Evolutionary conservation across 192 early-diverging fungal genomes (phyloP).

Genomic region (Entomortierella chlamydospora): DNA sequence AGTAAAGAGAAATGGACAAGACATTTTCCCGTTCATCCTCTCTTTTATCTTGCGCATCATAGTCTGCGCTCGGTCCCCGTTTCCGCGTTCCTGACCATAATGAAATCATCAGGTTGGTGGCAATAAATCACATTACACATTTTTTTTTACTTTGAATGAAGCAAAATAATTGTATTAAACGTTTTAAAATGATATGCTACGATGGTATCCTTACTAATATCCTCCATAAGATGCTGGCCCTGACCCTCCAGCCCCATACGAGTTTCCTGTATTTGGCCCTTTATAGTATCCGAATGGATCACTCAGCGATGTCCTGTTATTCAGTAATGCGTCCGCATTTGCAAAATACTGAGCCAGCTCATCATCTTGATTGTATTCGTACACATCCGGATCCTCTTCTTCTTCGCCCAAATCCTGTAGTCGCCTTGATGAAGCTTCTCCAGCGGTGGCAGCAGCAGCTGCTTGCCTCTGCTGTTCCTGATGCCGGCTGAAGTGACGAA

Average conservation of each 20-base stretch:
- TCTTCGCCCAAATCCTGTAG: background rate
- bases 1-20: background rate
- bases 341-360: slow-evolving; percentile 55
- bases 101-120: no score
- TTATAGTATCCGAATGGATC: slow-evolving; percentile 9
- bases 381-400: slow-evolving; percentile 22
- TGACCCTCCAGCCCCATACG: background rate
- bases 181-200: no score
- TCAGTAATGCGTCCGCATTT: slow-evolving; percentile 22
- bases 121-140: no score
- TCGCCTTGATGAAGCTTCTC: slow-evolving; percentile 2
- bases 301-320: background rate
- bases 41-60: no score
- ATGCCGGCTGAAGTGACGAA: slow-evolving; percentile 47
- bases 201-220: background rate
- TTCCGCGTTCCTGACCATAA: background rate
- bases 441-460: background rate
- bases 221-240: background rate
- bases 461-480: slow-evolving; percentile 32
- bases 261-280: background rate
- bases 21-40: no score
- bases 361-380: slow-evolving; percentile 53
- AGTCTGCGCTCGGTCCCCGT: background rate
- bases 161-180: no score
- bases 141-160: no score